Conservation (phyloP, 306 rosid species). For the Myrica gale region DNA sequence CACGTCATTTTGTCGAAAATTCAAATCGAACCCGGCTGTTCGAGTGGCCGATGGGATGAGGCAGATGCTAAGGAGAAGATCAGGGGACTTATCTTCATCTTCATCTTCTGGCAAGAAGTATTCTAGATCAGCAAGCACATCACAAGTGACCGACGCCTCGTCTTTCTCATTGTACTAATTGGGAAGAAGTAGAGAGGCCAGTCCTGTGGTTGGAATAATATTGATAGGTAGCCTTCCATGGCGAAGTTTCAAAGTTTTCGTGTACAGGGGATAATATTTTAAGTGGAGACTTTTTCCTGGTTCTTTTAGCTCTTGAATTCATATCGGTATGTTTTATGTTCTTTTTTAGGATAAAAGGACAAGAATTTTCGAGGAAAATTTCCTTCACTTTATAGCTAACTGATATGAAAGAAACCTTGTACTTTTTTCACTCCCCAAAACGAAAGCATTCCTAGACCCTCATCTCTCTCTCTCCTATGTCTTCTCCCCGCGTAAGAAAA, state of each 20-base stretch:
- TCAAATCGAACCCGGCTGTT: constrained; percentile 84
- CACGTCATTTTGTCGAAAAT: constrained; percentile 92
- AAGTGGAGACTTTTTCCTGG: constrained; percentile 25
- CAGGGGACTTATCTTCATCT: constrained; percentile 55
- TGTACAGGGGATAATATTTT: constrained; percentile 48
- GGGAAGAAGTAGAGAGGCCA: constrained; percentile 15
- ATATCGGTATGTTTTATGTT: constrained; percentile 17
- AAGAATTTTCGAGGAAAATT: constrained; percentile 15
- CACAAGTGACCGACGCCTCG: constrained; percentile 78
- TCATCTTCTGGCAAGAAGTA: constrained; percentile 55
- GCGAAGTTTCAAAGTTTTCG: constrained; percentile 27
- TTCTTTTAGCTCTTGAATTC: constrained; percentile 13
- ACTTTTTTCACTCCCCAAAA: background rate
- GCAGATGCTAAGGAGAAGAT: constrained; percentile 89
- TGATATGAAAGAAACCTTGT: background rate
- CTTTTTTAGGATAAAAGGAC: constrained; percentile 25
- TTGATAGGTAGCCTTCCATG: constrained; percentile 26
- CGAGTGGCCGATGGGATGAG: constrained; percentile 96
- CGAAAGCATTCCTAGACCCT: background rate
- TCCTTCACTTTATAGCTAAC: background rate
- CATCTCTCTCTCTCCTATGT: background rate
- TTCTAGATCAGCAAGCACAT: constrained; percentile 56
- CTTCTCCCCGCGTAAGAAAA: background rate
- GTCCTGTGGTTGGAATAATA: constrained; percentile 40
- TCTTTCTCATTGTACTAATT: constrained; percentile 47